phyloP scores from a whole-genome alignment of 179 eudicot species.

The Amaranthus tricolor region DNA sequence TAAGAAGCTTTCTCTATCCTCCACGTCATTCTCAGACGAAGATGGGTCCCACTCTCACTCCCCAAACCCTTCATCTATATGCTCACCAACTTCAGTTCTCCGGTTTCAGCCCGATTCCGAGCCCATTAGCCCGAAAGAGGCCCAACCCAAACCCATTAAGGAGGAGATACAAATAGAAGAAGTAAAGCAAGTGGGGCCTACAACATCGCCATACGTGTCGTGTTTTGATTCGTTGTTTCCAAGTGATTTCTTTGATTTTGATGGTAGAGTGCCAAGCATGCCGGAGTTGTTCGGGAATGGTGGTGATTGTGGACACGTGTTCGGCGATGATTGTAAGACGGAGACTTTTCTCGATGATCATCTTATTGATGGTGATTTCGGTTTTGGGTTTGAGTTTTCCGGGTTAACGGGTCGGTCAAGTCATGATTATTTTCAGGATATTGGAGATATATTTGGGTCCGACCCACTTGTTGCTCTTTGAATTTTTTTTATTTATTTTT shows the following conservation, averaged over 20 bases:
- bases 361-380: conserved; percentile 26
- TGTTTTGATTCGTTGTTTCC: conserved; percentile 38
- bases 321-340: conserved; percentile 21
- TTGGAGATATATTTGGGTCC: conserved; percentile 80
- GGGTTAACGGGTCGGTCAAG: conserved; percentile 38
- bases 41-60: conserved; percentile 32
- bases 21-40: conserved; percentile 31
- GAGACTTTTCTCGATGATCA: conserved; percentile 20
- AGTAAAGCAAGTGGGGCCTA: neutral
- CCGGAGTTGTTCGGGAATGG: conserved; percentile 42
- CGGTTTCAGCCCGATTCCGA: conserved; percentile 34
- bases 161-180: neutral
- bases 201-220: conserved; percentile 19
- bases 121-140: conserved; percentile 5
- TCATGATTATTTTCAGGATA: conserved; percentile 64
- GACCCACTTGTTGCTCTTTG: conserved; percentile 53
- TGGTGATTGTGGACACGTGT: conserved; percentile 22
- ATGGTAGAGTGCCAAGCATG: conserved; percentile 24
- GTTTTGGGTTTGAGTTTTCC: conserved; percentile 29
- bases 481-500: neutral
- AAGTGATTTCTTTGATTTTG: conserved; percentile 43
- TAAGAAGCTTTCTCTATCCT: conserved; percentile 12
- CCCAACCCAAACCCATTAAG: neutral
- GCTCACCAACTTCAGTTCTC: conserved; percentile 74
- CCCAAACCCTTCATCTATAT: neutral